A percentile compares a stretch with the other conserved stretches of the same genome.
phyloP scores from a whole-genome alignment of 139 green algal species.

The Tetraselmis chui region DNA sequence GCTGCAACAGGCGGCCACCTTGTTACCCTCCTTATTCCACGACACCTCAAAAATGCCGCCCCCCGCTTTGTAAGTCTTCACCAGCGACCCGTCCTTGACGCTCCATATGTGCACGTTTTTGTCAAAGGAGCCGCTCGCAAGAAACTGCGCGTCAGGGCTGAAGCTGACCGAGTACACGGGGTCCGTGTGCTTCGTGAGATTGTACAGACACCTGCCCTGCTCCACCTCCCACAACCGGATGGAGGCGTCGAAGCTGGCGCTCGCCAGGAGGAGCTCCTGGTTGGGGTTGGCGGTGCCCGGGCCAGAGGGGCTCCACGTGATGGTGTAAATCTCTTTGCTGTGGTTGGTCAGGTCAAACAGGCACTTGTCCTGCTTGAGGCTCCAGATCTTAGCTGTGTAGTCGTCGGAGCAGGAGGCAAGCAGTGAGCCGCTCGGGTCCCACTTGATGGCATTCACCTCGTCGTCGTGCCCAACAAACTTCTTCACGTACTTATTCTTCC shows the following conservation, averaged over 20 bases:
- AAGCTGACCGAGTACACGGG: conserved; percentile 81
- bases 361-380: conserved; percentile 35
- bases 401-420: conserved; percentile 88
- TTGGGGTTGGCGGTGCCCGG: conserved; percentile 50
- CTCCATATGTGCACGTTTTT: conserved; percentile 67
- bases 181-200: conserved; percentile 57
- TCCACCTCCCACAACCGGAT: conserved; percentile 82
- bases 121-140: conserved; percentile 79
- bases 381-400: conserved; percentile 68
- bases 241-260: conserved; percentile 78
- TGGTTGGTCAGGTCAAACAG: conserved; percentile 63
- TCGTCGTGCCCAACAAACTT: conserved; percentile 70
- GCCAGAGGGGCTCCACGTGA: conserved; percentile 71
- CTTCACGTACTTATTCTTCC: conserved; percentile 53
- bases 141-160: conserved; percentile 60
- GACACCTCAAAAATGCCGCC: conserved; percentile 82
- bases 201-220: conserved; percentile 46
- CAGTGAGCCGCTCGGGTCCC: conserved; percentile 66
- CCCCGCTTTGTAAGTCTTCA: conserved; percentile 53
- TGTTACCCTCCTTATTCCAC: conserved; percentile 64
- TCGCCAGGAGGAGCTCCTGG: conserved; percentile 59
- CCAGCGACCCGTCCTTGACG: conserved; percentile 53
- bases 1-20: conserved; percentile 65
- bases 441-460: conserved; percentile 90
- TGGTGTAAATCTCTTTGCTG: conserved; percentile 82